Conservation (phyloP, 345 rosid genomes). For the Populus tremula region DNA sequence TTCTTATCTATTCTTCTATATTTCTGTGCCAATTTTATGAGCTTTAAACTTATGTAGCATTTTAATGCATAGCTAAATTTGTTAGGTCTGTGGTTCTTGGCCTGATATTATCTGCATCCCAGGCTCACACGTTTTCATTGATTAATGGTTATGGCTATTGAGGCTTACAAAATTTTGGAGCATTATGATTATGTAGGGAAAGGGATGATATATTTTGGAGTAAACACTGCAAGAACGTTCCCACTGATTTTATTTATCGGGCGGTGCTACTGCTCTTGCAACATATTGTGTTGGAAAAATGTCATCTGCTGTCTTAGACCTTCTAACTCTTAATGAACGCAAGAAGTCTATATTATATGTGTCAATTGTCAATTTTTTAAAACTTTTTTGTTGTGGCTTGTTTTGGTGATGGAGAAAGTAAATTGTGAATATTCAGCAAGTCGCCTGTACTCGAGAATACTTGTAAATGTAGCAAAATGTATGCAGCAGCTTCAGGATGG, state of each 20-base stretch:
- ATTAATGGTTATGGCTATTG: slow-evolving; percentile 78
- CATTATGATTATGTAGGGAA: slow-evolving; percentile 80
- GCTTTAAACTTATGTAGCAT: slow-evolving; percentile 1
- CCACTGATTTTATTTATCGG: background rate
- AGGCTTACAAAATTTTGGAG: slow-evolving; percentile 79
- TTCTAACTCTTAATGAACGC: background rate
- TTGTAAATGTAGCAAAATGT: background rate
- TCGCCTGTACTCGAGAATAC: background rate
- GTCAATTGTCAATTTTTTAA: background rate
- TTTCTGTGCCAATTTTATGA: background rate
- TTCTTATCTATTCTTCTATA: slow-evolving; percentile 11
- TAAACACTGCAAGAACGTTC: background rate
- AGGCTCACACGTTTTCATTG: slow-evolving; percentile 80
- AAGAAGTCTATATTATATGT: background rate
- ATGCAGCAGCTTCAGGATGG: background rate
- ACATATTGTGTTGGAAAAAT: background rate
- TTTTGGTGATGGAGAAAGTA: slow-evolving; percentile 6
- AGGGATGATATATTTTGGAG: no score
- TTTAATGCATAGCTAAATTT: slow-evolving; percentile 58
- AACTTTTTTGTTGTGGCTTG: background rate
- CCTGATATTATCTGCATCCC: slow-evolving; percentile 80
- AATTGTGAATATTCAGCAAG: background rate
- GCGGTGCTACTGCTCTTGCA: background rate
- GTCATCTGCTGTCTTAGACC: background rate
- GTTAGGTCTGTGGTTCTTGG: slow-evolving; percentile 69